phyloP scores from a whole-genome alignment of 2,329 filamentous ascomycete species.

The Alternaria ethzedia region DNA sequence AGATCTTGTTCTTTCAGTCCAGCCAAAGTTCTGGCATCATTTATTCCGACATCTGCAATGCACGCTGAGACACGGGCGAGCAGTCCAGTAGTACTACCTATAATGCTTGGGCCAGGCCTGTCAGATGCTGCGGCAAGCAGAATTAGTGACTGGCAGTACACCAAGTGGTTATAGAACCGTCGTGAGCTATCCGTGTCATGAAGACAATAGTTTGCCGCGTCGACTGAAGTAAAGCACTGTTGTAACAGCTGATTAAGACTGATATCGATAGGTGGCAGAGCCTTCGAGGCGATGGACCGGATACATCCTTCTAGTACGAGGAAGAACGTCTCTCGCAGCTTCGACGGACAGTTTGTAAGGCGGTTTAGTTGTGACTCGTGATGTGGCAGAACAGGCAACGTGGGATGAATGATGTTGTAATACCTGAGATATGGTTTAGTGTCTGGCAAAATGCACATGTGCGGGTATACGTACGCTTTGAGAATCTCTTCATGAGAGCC shows the following conservation, averaged over 20 bases:
- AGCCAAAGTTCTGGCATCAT: constrained; percentile 35
- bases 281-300: constrained; percentile 39
- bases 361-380: constrained; percentile 42
- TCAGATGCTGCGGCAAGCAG: constrained; percentile 44
- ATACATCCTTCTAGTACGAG: constrained; percentile 42
- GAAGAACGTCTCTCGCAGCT: constrained; percentile 47
- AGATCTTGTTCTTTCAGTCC: constrained; percentile 39
- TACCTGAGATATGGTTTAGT: constrained; percentile 37
- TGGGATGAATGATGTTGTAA: constrained; percentile 45
- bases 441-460: neutral
- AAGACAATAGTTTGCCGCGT: constrained; percentile 37
- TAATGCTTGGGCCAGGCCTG: constrained; percentile 33
- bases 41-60: constrained; percentile 40
- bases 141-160: constrained; percentile 42
- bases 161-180: constrained; percentile 42
- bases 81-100: constrained; percentile 38
- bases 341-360: constrained; percentile 42
- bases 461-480: constrained; percentile 38
- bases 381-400: constrained; percentile 42
- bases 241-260: constrained; percentile 37
- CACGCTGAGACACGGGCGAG: constrained; percentile 41
- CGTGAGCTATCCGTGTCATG: constrained; percentile 34
- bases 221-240: constrained; percentile 36
- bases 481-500: constrained; percentile 44
- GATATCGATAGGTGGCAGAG: constrained; percentile 34